phyloP scores from a whole-genome alignment of 2,329 filamentous ascomycete genomes.

The Truncatella angustata region DNA sequence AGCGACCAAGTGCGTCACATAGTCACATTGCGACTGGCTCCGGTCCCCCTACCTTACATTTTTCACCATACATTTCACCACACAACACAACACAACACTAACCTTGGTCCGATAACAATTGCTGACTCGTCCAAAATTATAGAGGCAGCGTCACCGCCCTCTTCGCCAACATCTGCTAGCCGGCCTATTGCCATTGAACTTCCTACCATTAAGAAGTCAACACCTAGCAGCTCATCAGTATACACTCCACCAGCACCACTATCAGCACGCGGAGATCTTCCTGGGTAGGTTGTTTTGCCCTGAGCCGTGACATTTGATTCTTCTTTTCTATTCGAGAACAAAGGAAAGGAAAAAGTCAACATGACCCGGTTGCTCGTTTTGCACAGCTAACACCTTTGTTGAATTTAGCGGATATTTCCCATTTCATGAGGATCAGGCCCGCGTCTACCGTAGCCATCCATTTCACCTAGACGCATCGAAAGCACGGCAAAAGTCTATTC shows the following conservation, averaged over 20 bases:
- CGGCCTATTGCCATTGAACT: conserved; percentile 55
- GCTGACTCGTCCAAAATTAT: no score
- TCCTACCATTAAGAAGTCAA: conserved; percentile 39
- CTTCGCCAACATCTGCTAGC: conserved; percentile 27
- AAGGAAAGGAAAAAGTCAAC: not conserved
- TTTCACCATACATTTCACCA: not conserved
- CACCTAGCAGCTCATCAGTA: conserved; percentile 30
- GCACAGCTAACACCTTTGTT: not conserved
- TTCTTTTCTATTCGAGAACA: not conserved
- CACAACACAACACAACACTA: conserved; percentile 2
- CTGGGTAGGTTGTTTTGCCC: conserved; percentile 45
- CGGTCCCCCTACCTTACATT: no score
- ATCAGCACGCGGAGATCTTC: conserved; percentile 57
- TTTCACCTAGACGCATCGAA: conserved; percentile 44
- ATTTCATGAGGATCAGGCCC: conserved; percentile 53
- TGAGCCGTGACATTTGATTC: not conserved
- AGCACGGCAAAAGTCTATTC: conserved; percentile 33
- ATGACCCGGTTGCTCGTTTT: not conserved
- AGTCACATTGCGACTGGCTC: no score
- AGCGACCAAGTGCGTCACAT: conserved; percentile 5
- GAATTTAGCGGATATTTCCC: conserved; percentile 59
- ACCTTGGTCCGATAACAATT: conserved; percentile 7
- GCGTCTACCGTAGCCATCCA: conserved; percentile 49
- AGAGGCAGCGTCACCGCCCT: conserved; percentile 20
- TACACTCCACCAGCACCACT: conserved; percentile 48